Base-by-base conservation (phyloP, 2,329 filamentous ascomycete genomes). In the Alternaria novae-zelandiae region DNA sequence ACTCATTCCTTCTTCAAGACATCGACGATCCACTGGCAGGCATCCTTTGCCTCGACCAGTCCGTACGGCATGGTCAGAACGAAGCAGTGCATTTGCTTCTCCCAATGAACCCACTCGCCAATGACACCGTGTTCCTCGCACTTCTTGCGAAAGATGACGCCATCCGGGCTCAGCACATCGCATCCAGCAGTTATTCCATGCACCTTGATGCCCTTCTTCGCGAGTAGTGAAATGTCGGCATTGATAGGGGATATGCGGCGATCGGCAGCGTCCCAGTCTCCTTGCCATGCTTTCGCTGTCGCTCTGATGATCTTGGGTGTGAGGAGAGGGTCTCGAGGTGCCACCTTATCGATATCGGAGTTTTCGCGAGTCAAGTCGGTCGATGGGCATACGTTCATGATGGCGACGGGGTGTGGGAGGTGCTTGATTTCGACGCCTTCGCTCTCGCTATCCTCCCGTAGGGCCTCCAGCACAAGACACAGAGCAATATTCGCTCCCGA, bases 1-100 rank as follows among this genome's bases (percentile, higher is more conserved):
- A 43, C 11, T 64, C 53, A 77, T 45, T 72, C 73, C 17, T 68
- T 69, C 57, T 70, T 76, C 28, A 81, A 55, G 0, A 79, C 71
- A 25, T 82, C 77, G 1, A 84, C 57, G 1, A 85, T 76, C 82
- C 85, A 87, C 2, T 83, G 77, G 28, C 83, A 76, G 0, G 74
- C 83, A 62, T 84, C 75, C 28, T 77, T 81, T 3, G 83, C 82
- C 67, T 88, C 86, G 5, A 71, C 75, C 25, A 88, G 41, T 1
- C 81, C 80, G 65, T 85, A 87, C 2, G 79, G 76, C 49, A 82
- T 83, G 1, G 84, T 82, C 36, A 89, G 72, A 1, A 85, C 82
- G 56, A 88, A 89, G 63, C 85, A 87, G 73, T 89, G 87, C 85
- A 89, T 89, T 75, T 88, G 85, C 17, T 83, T 83, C 17, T 86